Percentiles rank a stretch among this genome's conserved stretches.
These are phyloP conservation scores for Butyriboletus appendiculatus DNA, from an alignment of 1,284 basidiomycete species.

Conservation along the genomic window DNA sequence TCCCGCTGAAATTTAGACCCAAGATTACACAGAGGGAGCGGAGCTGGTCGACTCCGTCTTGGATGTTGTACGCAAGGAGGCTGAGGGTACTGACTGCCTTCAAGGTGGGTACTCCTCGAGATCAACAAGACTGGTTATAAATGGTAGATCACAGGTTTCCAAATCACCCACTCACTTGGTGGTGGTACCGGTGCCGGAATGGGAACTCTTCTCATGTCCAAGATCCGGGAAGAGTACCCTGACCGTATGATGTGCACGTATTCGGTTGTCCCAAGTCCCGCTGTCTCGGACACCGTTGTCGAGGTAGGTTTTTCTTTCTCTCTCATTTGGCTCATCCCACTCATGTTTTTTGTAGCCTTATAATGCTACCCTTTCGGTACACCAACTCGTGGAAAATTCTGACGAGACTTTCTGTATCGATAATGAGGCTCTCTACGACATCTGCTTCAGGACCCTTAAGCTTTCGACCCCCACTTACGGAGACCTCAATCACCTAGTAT, in stretches of 20 bases:
- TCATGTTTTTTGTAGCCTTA: constrained; percentile 63
- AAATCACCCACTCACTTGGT: constrained; percentile 95
- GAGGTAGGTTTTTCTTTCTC: constrained; percentile 53
- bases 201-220: constrained; percentile 88
- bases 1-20: neutral
- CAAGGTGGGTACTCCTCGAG: constrained; percentile 60
- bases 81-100: constrained; percentile 90
- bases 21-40: constrained; percentile 93
- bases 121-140: neutral
- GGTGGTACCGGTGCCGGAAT: constrained; percentile 96
- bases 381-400: constrained; percentile 96
- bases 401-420: constrained; percentile 97
- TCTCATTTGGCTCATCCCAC: neutral
- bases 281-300: constrained; percentile 97
- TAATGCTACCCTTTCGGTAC: constrained; percentile 93
- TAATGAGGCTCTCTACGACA: constrained; percentile 98
- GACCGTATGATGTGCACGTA: constrained; percentile 98
- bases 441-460: constrained; percentile 97
- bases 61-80: constrained; percentile 87
- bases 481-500: constrained; percentile 97
- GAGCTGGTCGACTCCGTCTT: constrained; percentile 95
- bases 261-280: constrained; percentile 93
- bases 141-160: constrained; percentile 66
- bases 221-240: constrained; percentile 92
- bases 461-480: constrained; percentile 93